Percentiles rank a stretch among this genome's conserved stretches.
Conservation (phyloP, 2,329 filamentous ascomycete genomes). For the Trichoderma sp. region DNA sequence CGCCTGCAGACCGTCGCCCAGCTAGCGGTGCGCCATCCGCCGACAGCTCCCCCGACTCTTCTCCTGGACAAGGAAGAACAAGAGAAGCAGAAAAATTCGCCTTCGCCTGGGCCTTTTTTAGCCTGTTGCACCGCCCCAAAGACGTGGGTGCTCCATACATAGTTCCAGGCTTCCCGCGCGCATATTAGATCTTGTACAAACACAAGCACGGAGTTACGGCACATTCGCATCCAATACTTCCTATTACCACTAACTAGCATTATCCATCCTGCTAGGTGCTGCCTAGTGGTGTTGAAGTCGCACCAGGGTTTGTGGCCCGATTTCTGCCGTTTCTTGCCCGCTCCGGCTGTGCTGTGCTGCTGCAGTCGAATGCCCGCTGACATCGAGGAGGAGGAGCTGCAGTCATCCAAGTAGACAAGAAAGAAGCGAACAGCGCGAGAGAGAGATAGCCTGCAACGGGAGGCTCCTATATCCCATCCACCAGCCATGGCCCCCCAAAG, state of each 20-base stretch:
- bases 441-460: background rate
- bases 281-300: constrained; percentile 1
- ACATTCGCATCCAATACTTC: background rate
- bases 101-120: constrained; percentile 22
- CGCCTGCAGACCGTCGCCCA: background rate
- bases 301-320: constrained; percentile 20
- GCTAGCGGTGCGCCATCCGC: background rate
- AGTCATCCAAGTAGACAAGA: background rate
- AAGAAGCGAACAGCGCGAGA: background rate
- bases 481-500: constrained; percentile 32
- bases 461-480: constrained; percentile 28
- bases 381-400: constrained; percentile 4
- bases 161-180: constrained; percentile 23
- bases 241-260: background rate
- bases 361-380: constrained; percentile 17
- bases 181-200: constrained; percentile 2
- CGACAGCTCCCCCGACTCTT: background rate
- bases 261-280: background rate
- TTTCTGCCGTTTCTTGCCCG: background rate
- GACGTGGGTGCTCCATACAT: constrained; percentile 20
- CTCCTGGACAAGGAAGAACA: background rate
- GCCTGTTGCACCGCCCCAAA: constrained; percentile 20
- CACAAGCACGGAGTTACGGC: background rate
- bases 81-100: background rate
- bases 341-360: constrained; percentile 10